Evolutionary conservation across 441 rosid genomes (phyloP).

Genomic region (Breynia disticha): DNA sequence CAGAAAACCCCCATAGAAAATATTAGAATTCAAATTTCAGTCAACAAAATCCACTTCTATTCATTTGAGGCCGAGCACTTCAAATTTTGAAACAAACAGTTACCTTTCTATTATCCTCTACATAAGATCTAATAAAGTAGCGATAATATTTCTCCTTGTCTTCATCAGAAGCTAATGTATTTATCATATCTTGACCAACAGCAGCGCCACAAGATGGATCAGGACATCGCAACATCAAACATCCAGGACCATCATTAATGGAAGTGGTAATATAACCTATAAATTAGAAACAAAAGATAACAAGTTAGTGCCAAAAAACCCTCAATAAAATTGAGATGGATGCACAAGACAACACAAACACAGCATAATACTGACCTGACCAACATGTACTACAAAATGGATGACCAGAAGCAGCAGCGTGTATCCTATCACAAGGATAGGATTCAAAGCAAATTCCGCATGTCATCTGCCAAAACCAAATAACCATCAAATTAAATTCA

Average conservation of each 20-base stretch:
- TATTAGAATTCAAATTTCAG: too few species aligned
- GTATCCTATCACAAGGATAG: conserved; percentile 37
- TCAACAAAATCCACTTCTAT: neutral
- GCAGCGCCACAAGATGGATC: conserved; percentile 85
- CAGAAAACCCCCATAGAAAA: conserved; percentile 10
- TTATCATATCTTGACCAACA: conserved; percentile 72
- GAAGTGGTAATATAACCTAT: conserved; percentile 70
- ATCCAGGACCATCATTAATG: conserved; percentile 93
- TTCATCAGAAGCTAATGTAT: conserved; percentile 44
- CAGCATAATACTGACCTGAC: conserved; percentile 45
- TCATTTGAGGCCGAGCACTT: neutral
- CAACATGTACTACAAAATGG: conserved; percentile 78
- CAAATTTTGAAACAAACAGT: conserved; percentile 6
- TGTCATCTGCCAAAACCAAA: conserved; percentile 36
- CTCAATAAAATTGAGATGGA: too few species aligned
- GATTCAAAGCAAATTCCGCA: conserved; percentile 91
- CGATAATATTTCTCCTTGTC: conserved; percentile 63
- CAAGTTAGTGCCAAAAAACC: neutral
- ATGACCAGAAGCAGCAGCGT: conserved; percentile 83
- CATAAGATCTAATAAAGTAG: conserved; percentile 72
- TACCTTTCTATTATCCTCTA: conserved; percentile 95
- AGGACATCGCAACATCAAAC: conserved; percentile 86
- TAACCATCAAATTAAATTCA: conserved; percentile 8
- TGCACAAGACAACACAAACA: too few species aligned
- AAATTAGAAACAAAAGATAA: conserved; percentile 9